Percentiles rank a stretch among this genome's conserved stretches.
These are phyloP conservation scores for Phytophthora vignae DNA, from an alignment of 352 stramenopile species.

Conservation along the genomic window DNA sequence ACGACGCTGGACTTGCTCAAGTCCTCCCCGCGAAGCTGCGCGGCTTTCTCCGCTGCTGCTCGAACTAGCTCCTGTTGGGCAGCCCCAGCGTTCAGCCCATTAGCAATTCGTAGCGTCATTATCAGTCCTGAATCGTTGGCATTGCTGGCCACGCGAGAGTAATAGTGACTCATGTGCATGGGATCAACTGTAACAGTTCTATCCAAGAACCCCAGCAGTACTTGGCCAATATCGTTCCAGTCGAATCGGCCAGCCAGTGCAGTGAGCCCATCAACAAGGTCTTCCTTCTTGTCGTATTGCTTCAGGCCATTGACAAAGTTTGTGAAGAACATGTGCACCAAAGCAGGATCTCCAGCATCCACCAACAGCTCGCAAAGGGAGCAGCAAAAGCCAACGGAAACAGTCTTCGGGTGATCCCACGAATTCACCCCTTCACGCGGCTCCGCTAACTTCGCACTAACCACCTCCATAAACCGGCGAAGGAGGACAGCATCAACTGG, in stretches of 20 bases:
- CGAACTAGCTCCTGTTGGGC: neutral
- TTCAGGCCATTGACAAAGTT: neutral
- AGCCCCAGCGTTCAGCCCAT: neutral
- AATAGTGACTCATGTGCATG: neutral
- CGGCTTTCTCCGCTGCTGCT: neutral
- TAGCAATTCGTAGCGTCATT: neutral
- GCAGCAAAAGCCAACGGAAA: neutral
- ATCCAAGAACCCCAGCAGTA: neutral
- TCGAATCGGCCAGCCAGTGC: neutral
- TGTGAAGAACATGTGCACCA: neutral
- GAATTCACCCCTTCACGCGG: neutral
- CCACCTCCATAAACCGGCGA: conserved; percentile 7
- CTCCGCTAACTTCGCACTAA: neutral
- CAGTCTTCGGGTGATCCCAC: neutral
- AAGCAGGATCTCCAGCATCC: neutral
- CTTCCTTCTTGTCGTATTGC: neutral
- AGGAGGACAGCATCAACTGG: neutral
- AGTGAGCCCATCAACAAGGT: neutral
- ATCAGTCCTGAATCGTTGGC: neutral
- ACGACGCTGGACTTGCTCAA: neutral
- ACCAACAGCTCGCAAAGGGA: neutral
- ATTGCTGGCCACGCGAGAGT: neutral
- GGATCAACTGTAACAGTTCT: neutral
- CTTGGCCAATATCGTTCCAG: neutral
- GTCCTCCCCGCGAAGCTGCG: neutral